Conservation (phyloP, 2,329 filamentous ascomycete species). For the Nectriaceae sp. region DNA sequence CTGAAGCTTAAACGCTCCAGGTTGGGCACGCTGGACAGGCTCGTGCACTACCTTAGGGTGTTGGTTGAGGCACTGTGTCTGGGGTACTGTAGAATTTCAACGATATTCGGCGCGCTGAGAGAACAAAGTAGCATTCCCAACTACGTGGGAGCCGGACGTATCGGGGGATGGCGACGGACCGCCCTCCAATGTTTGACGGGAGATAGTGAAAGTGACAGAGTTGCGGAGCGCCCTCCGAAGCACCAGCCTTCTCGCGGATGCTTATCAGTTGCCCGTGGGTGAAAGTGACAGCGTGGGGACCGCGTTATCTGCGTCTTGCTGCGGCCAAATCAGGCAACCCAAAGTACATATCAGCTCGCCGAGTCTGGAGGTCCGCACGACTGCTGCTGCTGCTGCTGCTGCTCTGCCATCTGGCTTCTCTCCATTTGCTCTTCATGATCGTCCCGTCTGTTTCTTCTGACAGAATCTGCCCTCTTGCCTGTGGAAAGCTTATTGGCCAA, state of each 20-base stretch:
- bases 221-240: background rate
- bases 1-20: too few species aligned
- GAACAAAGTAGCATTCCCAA: too few species aligned
- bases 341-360: background rate
- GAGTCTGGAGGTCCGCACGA: background rate
- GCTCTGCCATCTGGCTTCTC: background rate
- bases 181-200: background rate
- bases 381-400: background rate
- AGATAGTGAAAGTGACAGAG: background rate
- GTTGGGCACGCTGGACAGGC: too few species aligned
- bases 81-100: too few species aligned
- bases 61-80: too few species aligned
- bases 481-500: background rate
- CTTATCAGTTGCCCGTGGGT: background rate
- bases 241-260: background rate
- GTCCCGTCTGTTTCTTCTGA: background rate
- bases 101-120: too few species aligned
- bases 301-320: background rate
- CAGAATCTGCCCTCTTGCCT: background rate
- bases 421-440: slow-evolving; percentile 1
- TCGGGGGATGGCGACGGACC: background rate
- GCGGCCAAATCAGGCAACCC: background rate
- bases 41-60: too few species aligned
- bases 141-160: background rate
- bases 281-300: background rate